Base-by-base conservation (phyloP, 768 basidiomycete genomes). In the Fibroporia radiculosa region DNA sequence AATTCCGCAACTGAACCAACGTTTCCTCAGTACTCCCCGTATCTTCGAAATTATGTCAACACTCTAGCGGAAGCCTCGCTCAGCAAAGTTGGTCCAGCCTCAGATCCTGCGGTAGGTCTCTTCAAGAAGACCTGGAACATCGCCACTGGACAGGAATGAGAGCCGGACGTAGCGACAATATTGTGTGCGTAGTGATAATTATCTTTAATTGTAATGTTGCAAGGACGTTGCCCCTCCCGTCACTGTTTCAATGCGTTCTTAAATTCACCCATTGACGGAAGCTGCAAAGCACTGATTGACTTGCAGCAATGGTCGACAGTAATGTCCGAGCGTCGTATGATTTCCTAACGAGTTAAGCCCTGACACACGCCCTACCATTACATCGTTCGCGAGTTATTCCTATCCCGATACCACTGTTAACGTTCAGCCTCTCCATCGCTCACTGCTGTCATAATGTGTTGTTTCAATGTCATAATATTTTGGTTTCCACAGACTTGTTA, bases 21-120 rank as follows among this genome's bases (percentile, higher is more conserved):
- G 22, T 16, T 37, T 24, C 2, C 24, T 18, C 49, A 91, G 88
- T 91, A 89, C 52, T 77, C 86, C 3, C 83, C 86, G 0, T 87
- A 90, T 60, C 63, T 91, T 42, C 78, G 82, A 40, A 84, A 74
- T 49, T 88, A 87, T 58, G 67, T 77, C 40, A 78, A 77, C 28
- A 87, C 87, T 6, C 67, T 92, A 20, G 71, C 75, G 45, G 73
- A 78, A 0, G 74, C 88, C 11, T 82, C 84, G 11, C 80, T 90
- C 45, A 65, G 76, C 7, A 78, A 72, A 53, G 73, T 87, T 31
- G 75, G 83, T 13, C 71, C 69, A 11, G 68, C 72, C 4, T 64
- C 66, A 2, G 80, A 84, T 53, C 72, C 78, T 14, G 76, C 76
- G 29, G 76, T 67, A 1, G 69, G 66, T 36, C 57, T 82, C 51